Evolutionary conservation across 225 moss, liverwort and hornwort species (phyloP).

Genomic region (Physcomitrium patens): DNA sequence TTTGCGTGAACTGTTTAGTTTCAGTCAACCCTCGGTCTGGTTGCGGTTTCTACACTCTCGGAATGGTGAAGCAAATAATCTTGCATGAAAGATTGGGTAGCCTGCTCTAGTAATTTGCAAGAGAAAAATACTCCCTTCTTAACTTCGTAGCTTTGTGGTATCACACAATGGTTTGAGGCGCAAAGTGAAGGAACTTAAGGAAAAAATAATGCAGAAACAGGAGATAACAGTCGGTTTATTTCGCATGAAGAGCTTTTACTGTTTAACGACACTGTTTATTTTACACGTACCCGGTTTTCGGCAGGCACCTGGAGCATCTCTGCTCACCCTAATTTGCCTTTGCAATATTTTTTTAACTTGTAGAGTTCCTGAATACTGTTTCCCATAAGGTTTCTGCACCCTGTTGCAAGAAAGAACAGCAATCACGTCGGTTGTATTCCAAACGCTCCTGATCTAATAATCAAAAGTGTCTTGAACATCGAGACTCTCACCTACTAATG

Average conservation of each 20-base stretch:
- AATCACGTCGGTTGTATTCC: not conserved
- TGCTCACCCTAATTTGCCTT: not conserved
- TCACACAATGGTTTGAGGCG: not conserved
- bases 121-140: no score
- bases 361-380: slow-evolving; percentile 13
- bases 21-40: no score
- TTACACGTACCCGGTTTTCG: slow-evolving; percentile 17
- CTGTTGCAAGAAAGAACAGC: not conserved
- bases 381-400: slow-evolving; percentile 22
- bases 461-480: not conserved
- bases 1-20: no score
- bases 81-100: no score
- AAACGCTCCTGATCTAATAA: not conserved
- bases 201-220: not conserved
- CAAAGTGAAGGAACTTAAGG: not conserved
- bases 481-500: not conserved
- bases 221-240: not conserved
- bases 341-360: slow-evolving; percentile 10
- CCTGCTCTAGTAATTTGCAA: no score
- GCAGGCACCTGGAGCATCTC: not conserved
- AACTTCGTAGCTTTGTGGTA: no score
- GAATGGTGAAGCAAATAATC: no score
- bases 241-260: not conserved
- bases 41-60: no score
- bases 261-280: not conserved